Base-by-base conservation (phyloP, 768 basidiomycete species). In the Termitomyces sp. region DNA sequence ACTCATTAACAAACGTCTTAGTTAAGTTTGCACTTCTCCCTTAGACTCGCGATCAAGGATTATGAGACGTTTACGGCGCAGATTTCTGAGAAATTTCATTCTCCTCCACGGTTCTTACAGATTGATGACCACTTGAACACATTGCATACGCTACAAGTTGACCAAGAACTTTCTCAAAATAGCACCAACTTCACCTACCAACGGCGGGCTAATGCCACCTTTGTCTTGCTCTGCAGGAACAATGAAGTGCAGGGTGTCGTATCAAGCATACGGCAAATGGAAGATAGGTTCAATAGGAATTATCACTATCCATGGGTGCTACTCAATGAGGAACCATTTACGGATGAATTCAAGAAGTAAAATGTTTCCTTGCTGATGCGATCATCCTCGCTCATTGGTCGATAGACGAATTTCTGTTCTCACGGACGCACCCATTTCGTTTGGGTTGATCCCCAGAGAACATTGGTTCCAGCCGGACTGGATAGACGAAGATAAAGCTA, bases 221-320 rank as follows among this genome's bases (percentile, higher is more conserved):
- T 92, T 66, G 88, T 91, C n/a, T 77, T 91, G 60, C 80, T 97
- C 26, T 81, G 78, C 50, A 69, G 81, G 13, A 84, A 85, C 65
- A 73, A 67, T 22, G 83, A 85, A 56, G 66, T 85, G n/a, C 60
- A 68, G 33, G 79, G 79, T 26, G 80, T 81, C 35, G 67, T 82
- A 32, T 72, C 79, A 32, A 84, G 82, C 57, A 83, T 88, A 59
- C 80, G 81, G 60, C 81, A 83, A 58, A 76, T 87, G 71, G 94
- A 98, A 73, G 86, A 90, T 64, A 75, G 88, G 30, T 96, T 95
- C 73, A 98, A 98, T 74, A 78, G 76, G 60, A 77, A 81, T 60
- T 85, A 84, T 62, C 72, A 72, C 14, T 94, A 94, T 70, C 89
- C 90, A 9, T 94, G 87, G 74, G 83, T 90, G n/a, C 83, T 94